Evolutionary conservation across 495 filamentous ascomycete genomes (phyloP).

Genomic region (Peziza echinospora): DNA sequence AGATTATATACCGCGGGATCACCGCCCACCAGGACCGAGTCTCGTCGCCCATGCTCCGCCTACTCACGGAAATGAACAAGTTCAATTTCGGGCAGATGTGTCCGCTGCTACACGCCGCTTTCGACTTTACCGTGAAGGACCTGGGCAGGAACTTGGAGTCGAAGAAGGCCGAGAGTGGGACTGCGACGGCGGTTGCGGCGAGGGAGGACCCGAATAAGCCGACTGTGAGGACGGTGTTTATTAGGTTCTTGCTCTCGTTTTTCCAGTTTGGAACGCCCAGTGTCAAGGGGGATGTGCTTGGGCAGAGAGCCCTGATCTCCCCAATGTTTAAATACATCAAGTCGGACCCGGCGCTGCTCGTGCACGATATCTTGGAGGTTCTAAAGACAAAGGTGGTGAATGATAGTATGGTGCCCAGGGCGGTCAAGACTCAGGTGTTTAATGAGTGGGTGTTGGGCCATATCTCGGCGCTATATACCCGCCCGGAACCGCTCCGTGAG

Average conservation of each 20-base stretch:
- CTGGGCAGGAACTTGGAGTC: constrained; percentile 14
- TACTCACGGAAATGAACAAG: constrained; percentile 18
- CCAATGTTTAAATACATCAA: constrained; percentile 18
- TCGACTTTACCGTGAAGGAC: constrained; percentile 18
- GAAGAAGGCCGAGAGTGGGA: constrained; percentile 2
- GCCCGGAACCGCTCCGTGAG: constrained; percentile 9
- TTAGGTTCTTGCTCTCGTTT: constrained; percentile 19
- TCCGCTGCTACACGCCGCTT: constrained; percentile 9
- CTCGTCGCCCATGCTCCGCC: constrained; percentile 11
- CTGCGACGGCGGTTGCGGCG: neutral
- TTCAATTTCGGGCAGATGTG: constrained; percentile 16
- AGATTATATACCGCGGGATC: constrained; percentile 14
- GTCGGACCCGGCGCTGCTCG: constrained; percentile 11
- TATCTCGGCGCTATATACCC: constrained; percentile 14
- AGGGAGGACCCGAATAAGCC: constrained; percentile 10
- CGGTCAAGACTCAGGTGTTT: constrained; percentile 14
- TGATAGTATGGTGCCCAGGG: constrained; percentile 14
- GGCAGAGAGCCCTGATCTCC: constrained; percentile 13
- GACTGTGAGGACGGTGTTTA: constrained; percentile 13
- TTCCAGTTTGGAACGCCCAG: constrained; percentile 16
- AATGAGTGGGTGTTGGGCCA: constrained; percentile 15
- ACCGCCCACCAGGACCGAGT: constrained; percentile 11
- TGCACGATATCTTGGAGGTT: constrained; percentile 12
- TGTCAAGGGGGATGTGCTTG: constrained; percentile 15
- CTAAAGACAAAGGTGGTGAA: constrained; percentile 10